A percentile compares a stretch with the other conserved stretches of the same genome.
These are phyloP conservation scores for Mortierella sp. DNA, from an alignment of 371 early-diverging fungal species.

Conservation along the genomic window DNA sequence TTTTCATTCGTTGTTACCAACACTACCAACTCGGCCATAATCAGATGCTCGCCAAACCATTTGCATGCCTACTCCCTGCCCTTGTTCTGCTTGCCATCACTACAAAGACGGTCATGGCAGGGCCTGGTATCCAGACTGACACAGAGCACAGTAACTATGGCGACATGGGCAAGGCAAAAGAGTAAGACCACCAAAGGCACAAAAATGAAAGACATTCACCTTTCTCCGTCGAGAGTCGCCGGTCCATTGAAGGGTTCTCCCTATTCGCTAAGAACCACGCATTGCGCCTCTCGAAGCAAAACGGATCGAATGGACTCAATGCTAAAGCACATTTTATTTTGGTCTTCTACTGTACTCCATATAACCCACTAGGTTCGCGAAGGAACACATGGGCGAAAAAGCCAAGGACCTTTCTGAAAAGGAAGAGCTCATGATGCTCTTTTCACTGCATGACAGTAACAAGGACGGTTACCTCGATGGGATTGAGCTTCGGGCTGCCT, in stretches of 20 bases:
- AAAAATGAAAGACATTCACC: no score
- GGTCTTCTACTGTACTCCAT: background rate
- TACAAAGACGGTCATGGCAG: background rate
- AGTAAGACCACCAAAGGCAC: slow-evolving; percentile 8
- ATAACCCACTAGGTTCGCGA: slow-evolving; percentile 40
- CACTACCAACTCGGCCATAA: background rate
- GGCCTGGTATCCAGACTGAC: background rate
- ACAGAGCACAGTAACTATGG: slow-evolving; percentile 41
- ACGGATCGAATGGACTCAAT: no score
- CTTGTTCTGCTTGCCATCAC: background rate
- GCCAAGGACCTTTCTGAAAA: slow-evolving; percentile 56
- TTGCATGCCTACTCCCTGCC: background rate
- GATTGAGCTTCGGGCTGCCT: slow-evolving; percentile 73
- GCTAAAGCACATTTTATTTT: no score
- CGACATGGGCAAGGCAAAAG: slow-evolving; percentile 36
- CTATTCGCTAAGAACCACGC: no score
- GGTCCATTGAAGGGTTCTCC: no score
- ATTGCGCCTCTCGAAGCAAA: no score
- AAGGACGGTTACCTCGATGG: slow-evolving; percentile 76
- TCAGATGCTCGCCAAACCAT: background rate
- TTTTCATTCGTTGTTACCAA: no score
- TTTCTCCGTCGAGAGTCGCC: no score
- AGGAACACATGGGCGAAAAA: slow-evolving; percentile 54
- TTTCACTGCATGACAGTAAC: slow-evolving; percentile 71
- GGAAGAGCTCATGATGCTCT: slow-evolving; percentile 65